Evolutionary conservation across 2,329 filamentous ascomycete genomes (phyloP).

Genomic region (Trichoderma pleuroti): DNA sequence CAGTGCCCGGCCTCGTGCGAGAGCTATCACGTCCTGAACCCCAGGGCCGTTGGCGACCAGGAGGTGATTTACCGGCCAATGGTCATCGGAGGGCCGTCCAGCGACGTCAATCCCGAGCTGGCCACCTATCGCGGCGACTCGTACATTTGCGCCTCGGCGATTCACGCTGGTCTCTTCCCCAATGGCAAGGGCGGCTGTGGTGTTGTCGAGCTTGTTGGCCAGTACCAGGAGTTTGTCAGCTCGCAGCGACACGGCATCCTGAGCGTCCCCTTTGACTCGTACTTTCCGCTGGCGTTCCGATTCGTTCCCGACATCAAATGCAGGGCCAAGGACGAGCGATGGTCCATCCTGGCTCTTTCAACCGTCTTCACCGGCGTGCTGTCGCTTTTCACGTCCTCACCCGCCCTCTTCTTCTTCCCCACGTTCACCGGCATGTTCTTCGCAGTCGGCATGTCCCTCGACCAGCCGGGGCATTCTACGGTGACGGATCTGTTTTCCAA

Average conservation of each 20-base stretch:
- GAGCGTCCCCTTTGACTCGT: conserved; percentile 77
- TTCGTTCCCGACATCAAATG: conserved; percentile 67
- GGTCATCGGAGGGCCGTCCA: conserved; percentile 64
- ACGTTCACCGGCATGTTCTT: conserved; percentile 80
- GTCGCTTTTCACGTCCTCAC: conserved; percentile 76
- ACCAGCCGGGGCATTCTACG: conserved; percentile 68
- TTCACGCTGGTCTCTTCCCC: conserved; percentile 76
- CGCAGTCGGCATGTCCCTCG: conserved; percentile 85
- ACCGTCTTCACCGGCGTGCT: conserved; percentile 73
- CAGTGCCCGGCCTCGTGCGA: conserved; percentile 71
- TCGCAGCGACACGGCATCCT: conserved; percentile 69
- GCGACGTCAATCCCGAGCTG: conserved; percentile 36
- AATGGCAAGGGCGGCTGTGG: conserved; percentile 75
- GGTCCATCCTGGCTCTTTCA: conserved; percentile 79
- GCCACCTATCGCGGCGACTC: conserved; percentile 83
- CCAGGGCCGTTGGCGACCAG: conserved; percentile 69
- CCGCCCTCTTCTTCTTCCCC: conserved; percentile 79
- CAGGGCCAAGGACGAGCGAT: conserved; percentile 72
- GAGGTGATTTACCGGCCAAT: conserved; percentile 61
- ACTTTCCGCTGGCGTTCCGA: conserved; percentile 82
- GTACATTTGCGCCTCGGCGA: conserved; percentile 79
- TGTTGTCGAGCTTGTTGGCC: conserved; percentile 70
- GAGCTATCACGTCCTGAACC: conserved; percentile 62
- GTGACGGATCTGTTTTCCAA: conserved; percentile 72
- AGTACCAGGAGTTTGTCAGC: conserved; percentile 58